phyloP scores from a whole-genome alignment of 345 rosid genomes.

The Cardamine chenopodiifolia region DNA sequence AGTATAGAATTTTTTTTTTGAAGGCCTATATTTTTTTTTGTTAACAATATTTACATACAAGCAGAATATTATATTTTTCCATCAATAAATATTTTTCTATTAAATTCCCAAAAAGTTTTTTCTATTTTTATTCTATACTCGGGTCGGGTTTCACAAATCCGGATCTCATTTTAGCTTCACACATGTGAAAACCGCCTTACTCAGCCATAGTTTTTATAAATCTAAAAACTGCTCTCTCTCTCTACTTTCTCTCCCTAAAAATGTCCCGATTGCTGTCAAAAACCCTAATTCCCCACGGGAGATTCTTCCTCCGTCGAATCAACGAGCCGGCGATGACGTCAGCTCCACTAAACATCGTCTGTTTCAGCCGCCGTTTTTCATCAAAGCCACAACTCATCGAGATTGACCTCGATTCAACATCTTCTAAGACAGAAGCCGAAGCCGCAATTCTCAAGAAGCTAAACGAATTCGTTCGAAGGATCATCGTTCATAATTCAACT shows the following conservation, averaged over 20 bases:
- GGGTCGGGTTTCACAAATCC: neutral
- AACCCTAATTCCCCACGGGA: conserved; percentile 39
- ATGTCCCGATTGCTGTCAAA: conserved; percentile 41
- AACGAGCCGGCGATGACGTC: neutral
- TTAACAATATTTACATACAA: too few species aligned
- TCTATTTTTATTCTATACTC: neutral
- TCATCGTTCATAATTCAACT: conserved; percentile 46
- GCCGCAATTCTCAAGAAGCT: conserved; percentile 41
- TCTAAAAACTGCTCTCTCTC: neutral
- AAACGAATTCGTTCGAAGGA: conserved; percentile 46
- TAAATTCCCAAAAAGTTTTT: too few species aligned
- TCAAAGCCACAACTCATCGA: conserved; percentile 35
- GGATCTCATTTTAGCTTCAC: neutral
- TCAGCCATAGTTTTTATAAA: neutral
- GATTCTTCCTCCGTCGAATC: conserved; percentile 35
- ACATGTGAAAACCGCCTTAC: conserved; percentile 16
- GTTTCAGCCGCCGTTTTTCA: conserved; percentile 32
- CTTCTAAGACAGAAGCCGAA: conserved; percentile 35
- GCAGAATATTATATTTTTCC: neutral
- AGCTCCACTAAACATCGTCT: neutral
- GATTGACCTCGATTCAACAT: conserved; percentile 36
- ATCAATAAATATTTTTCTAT: neutral
- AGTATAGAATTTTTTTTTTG: too few species aligned
- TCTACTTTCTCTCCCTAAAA: conserved; percentile 10
- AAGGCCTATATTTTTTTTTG: neutral